Conservation (phyloP, 2,329 filamentous ascomycete genomes). For the Diaporthe ilicicola region DNA sequence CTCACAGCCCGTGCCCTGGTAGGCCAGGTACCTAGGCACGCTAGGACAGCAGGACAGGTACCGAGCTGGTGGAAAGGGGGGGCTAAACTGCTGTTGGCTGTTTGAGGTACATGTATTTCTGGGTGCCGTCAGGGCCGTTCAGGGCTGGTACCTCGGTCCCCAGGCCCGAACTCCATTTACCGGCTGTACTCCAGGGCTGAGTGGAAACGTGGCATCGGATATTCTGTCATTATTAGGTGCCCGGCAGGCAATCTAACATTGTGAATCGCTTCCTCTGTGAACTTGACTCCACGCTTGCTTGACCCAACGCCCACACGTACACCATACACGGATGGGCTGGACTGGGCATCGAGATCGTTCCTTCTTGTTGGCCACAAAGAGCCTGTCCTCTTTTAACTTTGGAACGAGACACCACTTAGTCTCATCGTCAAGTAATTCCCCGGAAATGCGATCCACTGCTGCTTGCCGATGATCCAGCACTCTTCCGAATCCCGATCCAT, state of each 20-base stretch:
- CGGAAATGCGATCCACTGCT: conserved; percentile 16
- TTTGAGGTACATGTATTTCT: not conserved
- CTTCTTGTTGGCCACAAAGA: not conserved
- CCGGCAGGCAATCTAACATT: conserved; percentile 22
- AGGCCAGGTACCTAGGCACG: not conserved
- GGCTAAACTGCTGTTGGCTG: not conserved
- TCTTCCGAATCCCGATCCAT: conserved; percentile 13
- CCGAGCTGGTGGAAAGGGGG: not conserved
- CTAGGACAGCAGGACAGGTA: not conserved
- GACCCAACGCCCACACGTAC: not conserved
- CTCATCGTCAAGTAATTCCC: not conserved
- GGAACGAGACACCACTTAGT: not conserved
- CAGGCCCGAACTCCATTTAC: conserved; percentile 10
- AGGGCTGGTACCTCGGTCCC: not conserved
- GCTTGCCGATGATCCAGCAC: conserved; percentile 16
- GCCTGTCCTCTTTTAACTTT: not conserved
- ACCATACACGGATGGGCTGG: not conserved
- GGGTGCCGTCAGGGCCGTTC: too few species aligned
- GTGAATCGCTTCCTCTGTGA: conserved; percentile 7
- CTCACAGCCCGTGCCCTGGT: conserved; percentile 2
- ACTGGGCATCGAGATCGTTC: not conserved
- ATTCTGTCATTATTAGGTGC: not conserved
- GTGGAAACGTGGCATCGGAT: conserved; percentile 24
- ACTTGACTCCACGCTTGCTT: not conserved
- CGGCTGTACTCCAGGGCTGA: conserved; percentile 12